Conservation (phyloP, 345 rosid genomes). For the Populus nigra region DNA sequence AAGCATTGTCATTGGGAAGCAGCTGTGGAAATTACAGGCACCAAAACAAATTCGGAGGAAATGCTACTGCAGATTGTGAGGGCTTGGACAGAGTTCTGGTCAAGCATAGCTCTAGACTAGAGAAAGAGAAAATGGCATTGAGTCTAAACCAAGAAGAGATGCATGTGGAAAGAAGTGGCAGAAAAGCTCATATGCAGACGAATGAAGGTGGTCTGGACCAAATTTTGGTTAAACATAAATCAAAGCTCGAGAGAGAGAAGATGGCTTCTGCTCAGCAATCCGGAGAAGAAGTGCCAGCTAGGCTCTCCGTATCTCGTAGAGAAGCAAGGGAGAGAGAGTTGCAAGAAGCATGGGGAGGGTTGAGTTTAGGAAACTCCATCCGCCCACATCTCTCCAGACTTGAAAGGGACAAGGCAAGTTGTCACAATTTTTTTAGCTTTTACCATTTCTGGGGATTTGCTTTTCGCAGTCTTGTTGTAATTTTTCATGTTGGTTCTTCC, state of each 20-base stretch:
- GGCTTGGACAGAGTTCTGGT: conserved; percentile 28
- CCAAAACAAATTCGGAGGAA: conserved; percentile 22
- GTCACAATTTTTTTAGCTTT: neutral
- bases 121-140: conserved; percentile 33
- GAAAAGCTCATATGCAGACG: conserved; percentile 19
- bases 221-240: conserved; percentile 53
- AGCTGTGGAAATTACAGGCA: conserved; percentile 31
- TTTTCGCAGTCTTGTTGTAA: neutral
- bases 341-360: conserved; percentile 88
- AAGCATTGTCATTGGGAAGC: conserved; percentile 32
- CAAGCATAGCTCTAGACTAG: conserved; percentile 30
- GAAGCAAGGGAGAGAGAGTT: conserved; percentile 75
- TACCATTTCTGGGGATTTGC: neutral
- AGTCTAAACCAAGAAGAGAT: conserved; percentile 26
- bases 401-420: conserved; percentile 75
- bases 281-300: conserved; percentile 28
- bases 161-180: conserved; percentile 6
- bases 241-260: conserved; percentile 67
- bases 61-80: conserved; percentile 7
- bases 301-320: conserved; percentile 44
- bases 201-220: conserved; percentile 46
- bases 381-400: conserved; percentile 70
- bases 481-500: conserved; percentile 12
- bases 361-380: conserved; percentile 73
- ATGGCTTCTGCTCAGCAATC: conserved; percentile 28